Conservation (phyloP, 495 filamentous ascomycete genomes). For the Annulohypoxylon stygium region DNA sequence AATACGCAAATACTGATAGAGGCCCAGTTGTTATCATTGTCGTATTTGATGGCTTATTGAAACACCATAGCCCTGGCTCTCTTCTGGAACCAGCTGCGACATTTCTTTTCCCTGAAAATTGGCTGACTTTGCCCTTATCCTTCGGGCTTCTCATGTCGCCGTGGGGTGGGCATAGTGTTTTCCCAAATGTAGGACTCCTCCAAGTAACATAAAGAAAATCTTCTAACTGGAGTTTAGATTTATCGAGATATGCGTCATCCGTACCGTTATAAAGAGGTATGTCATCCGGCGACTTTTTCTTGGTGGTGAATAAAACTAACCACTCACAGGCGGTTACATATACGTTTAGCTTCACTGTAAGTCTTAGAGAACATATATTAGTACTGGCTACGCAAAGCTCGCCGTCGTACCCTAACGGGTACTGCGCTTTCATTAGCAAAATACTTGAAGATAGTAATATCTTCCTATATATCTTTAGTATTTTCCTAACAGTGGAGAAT, state of each 20-base stretch:
- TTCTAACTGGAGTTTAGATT: conserved; percentile 64
- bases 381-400: too few relatives aligned
- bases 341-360: conserved; percentile 91
- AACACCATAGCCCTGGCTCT: conserved; percentile 83
- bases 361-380: conserved; percentile 37
- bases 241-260: conserved; percentile 98
- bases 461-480: too few relatives aligned
- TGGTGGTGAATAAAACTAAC: not conserved
- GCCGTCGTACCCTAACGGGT: too few relatives aligned
- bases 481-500: too few relatives aligned
- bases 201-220: not conserved
- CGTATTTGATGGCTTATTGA: conserved; percentile 86
- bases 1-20: conserved; percentile 34
- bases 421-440: too few relatives aligned
- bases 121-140: conserved; percentile 89
- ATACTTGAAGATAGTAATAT: too few relatives aligned
- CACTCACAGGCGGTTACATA: conserved; percentile 72
- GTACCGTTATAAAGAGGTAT: conserved; percentile 73
- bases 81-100: conserved; percentile 85
- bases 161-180: conserved; percentile 95
- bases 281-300: not conserved
- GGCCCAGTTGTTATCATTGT: conserved; percentile 80
- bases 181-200: conserved; percentile 74
- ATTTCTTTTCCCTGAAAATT: conserved; percentile 83
- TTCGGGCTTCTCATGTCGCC: conserved; percentile 97